Percentiles rank a stretch among this genome's conserved stretches.
Conservation (phyloP, 2,329 filamentous ascomycete species). For the Ophidiomyces ophidiicola region DNA sequence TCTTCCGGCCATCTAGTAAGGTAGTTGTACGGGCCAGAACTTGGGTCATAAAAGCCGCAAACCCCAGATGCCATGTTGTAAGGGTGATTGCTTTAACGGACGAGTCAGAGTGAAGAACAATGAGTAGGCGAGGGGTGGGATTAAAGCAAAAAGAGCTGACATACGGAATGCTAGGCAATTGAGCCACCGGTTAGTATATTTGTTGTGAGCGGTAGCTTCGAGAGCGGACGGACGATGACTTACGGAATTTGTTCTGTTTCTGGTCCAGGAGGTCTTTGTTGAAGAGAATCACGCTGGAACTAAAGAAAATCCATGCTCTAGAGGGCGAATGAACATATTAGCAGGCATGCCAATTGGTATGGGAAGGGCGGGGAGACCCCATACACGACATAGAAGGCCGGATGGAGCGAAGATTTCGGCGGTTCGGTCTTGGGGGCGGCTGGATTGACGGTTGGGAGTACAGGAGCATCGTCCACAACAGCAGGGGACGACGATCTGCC, state of each 20-base stretch:
- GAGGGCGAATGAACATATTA: neutral
- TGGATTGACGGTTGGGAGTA: conserved; percentile 72
- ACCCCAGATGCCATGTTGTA: conserved; percentile 89
- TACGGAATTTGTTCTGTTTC: conserved; percentile 57
- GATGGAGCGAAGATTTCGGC: conserved; percentile 55
- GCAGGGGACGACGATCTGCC: conserved; percentile 20
- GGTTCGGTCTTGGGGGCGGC: conserved; percentile 58
- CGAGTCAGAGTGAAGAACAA: conserved; percentile 16
- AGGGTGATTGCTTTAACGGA: conserved; percentile 47
- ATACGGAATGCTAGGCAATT: conserved; percentile 35
- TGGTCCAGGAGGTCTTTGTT: conserved; percentile 97
- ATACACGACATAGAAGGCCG: conserved; percentile 70
- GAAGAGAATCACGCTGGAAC: conserved; percentile 92
- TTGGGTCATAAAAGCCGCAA: conserved; percentile 91
- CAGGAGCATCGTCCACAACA: conserved; percentile 38
- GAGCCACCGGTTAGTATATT: conserved; percentile 7
- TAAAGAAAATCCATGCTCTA: conserved; percentile 85
- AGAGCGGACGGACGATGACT: conserved; percentile 31
- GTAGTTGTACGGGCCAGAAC: conserved; percentile 79
- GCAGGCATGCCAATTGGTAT: neutral
- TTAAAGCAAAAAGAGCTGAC: conserved; percentile 16
- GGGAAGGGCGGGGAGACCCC: conserved; percentile 12
- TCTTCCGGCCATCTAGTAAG: conserved; percentile 85
- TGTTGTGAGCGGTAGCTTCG: neutral
- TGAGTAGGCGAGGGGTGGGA: neutral